A percentile compares a stretch with the other conserved stretches of the same genome.
phyloP scores from a whole-genome alignment of 805 yeast species.

The Nakazawaea ernobii region DNA sequence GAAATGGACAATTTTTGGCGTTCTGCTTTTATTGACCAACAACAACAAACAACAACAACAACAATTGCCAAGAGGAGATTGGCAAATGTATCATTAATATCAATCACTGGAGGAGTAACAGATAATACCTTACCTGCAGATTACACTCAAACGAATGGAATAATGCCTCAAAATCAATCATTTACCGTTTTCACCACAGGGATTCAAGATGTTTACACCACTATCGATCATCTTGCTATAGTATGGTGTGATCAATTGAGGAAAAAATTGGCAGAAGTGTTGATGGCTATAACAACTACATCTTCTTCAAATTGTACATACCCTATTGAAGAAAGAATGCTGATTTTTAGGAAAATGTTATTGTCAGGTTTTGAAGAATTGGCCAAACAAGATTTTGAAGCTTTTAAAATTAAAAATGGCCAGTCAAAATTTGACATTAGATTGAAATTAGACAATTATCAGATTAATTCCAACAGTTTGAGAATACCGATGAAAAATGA shows the following conservation, averaged over 20 bases:
- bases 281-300: slow-evolving; percentile 57
- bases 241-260: slow-evolving; percentile 95
- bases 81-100: slow-evolving; percentile 59
- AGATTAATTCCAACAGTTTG: slow-evolving; percentile 12
- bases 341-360: slow-evolving; percentile 36
- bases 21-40: slow-evolving; percentile 40
- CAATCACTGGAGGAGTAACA: slow-evolving; percentile 83
- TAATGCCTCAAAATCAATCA: slow-evolving; percentile 72
- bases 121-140: slow-evolving; percentile 87
- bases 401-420: background rate
- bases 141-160: slow-evolving; percentile 66
- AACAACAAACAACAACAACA: too few species aligned
- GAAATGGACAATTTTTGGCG: slow-evolving; percentile 79
- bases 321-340: slow-evolving; percentile 52
- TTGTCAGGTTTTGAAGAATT: slow-evolving; percentile 54
- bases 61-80: slow-evolving; percentile 47
- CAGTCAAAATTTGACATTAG: slow-evolving; percentile 9
- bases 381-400: slow-evolving; percentile 12
- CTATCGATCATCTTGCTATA: slow-evolving; percentile 89
- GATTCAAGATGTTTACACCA: slow-evolving; percentile 88
- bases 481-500: slow-evolving; percentile 3
- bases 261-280: slow-evolving; percentile 47
- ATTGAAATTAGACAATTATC: slow-evolving; percentile 19
- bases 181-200: slow-evolving; percentile 81
- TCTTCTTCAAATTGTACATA: slow-evolving; percentile 42